Percentiles rank a stretch among this genome's conserved stretches.
phyloP scores from a whole-genome alignment of 805 yeast species.

The Pichia deserticola region DNA sequence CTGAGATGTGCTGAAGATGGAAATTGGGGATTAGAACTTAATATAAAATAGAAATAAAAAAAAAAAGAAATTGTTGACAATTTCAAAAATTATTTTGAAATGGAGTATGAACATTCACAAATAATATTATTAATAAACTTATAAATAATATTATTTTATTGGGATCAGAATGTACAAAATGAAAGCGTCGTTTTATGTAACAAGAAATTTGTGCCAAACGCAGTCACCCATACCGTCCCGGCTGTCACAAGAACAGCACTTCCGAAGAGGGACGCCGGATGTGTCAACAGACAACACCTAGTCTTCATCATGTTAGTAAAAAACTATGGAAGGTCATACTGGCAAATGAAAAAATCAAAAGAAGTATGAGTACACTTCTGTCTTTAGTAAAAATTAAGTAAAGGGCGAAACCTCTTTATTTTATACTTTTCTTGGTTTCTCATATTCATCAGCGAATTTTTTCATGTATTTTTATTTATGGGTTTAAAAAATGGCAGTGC shows the following conservation, averaged over 20 bases:
- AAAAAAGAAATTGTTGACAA: neutral
- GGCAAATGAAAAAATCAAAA: conserved; percentile 11
- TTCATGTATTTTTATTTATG: too few relatives aligned
- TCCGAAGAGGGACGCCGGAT: conserved; percentile 26
- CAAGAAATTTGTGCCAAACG: conserved; percentile 31
- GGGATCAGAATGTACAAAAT: conserved; percentile 28
- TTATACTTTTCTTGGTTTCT: neutral
- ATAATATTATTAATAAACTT: neutral
- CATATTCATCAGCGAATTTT: too few relatives aligned
- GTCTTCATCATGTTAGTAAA: conserved; percentile 51
- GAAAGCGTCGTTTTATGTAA: conserved; percentile 27
- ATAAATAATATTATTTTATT: neutral
- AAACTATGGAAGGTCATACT: conserved; percentile 60
- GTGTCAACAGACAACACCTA: conserved; percentile 40
- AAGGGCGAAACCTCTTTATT: neutral
- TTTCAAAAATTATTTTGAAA: neutral
- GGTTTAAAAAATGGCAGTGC: conserved; percentile 7
- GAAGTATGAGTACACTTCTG: conserved; percentile 2
- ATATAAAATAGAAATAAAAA: neutral
- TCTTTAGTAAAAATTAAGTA: neutral
- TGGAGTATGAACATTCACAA: neutral
- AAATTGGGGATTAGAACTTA: neutral
- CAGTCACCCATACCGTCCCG: conserved; percentile 27
- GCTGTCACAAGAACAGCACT: conserved; percentile 10
- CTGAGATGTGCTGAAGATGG: conserved; percentile 14